Percentiles rank a stretch among this genome's conserved stretches.
phyloP scores from a whole-genome alignment of 352 stramenopile genomes.

The Globisporangium emineosum region DNA sequence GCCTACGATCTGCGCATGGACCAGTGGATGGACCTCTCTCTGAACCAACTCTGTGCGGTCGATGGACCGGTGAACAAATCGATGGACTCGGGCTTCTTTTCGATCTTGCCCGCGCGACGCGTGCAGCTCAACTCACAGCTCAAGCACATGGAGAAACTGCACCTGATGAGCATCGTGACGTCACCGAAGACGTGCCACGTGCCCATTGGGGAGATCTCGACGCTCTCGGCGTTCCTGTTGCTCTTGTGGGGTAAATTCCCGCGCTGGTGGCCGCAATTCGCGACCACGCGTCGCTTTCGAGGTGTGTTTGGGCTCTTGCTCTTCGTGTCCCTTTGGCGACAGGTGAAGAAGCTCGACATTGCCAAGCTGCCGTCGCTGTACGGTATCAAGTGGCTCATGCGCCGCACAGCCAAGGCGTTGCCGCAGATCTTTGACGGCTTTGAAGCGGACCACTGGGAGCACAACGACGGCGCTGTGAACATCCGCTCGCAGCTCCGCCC shows the following conservation, averaged over 20 bases:
- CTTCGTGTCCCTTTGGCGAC: slow-evolving; percentile 24
- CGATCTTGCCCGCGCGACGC: slow-evolving; percentile 10
- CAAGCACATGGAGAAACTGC: slow-evolving; percentile 53
- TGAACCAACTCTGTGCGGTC: neutral
- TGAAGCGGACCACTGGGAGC: slow-evolving; percentile 51
- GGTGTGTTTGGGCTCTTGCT: slow-evolving; percentile 20
- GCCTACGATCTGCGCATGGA: slow-evolving; percentile 53
- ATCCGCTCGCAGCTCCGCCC: slow-evolving; percentile 65
- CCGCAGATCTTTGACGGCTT: slow-evolving; percentile 66
- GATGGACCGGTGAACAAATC: slow-evolving; percentile 2
- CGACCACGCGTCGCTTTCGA: slow-evolving; percentile 16
- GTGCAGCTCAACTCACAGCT: slow-evolving; percentile 47
- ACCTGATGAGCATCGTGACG: slow-evolving; percentile 71
- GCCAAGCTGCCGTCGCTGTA: slow-evolving; percentile 62
- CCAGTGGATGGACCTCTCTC: slow-evolving; percentile 34
- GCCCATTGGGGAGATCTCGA: slow-evolving; percentile 29
- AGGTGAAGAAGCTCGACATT: slow-evolving; percentile 49
- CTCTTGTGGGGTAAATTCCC: slow-evolving; percentile 22
- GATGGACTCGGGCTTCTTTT: slow-evolving; percentile 4
- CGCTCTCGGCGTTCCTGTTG: neutral
- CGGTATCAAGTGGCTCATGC: slow-evolving; percentile 61
- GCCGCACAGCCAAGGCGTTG: slow-evolving; percentile 41
- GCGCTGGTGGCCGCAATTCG: slow-evolving; percentile 18
- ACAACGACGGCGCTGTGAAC: slow-evolving; percentile 77
- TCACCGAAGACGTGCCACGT: slow-evolving; percentile 38